phyloP scores from a whole-genome alignment of 1,284 basidiomycete genomes.

The Marasmius tenuissimus region DNA sequence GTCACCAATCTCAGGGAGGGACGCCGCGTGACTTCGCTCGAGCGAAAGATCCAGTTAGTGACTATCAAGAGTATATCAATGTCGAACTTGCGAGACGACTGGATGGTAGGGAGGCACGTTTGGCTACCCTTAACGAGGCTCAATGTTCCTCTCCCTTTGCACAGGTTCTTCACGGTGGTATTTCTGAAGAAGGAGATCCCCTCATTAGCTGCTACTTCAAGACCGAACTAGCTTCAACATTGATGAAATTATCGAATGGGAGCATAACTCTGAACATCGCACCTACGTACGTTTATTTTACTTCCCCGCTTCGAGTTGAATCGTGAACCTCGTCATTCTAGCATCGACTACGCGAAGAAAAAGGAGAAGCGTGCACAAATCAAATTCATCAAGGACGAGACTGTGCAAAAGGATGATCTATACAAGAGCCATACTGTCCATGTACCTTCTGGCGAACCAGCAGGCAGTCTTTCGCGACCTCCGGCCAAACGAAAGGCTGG shows the following conservation, averaged over 20 bases:
- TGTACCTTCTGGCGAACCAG: constrained; percentile 86
- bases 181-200: constrained; percentile 93
- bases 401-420: constrained; percentile 74
- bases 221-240: constrained; percentile 87
- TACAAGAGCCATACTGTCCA: constrained; percentile 96
- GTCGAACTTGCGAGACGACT: constrained; percentile 93
- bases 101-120: constrained; percentile 65
- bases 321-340: constrained; percentile 28
- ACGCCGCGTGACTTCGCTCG: constrained; percentile 56
- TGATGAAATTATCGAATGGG: constrained; percentile 82
- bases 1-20: constrained; percentile 75
- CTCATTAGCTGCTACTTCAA: constrained; percentile 93
- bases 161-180: constrained; percentile 71
- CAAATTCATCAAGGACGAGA: constrained; percentile 90
- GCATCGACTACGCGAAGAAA: constrained; percentile 92
- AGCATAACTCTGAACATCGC: constrained; percentile 75
- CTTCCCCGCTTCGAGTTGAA: neutral
- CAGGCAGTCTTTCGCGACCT: constrained; percentile 80
- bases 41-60: constrained; percentile 88
- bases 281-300: constrained; percentile 58
- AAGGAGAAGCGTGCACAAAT: constrained; percentile 94
- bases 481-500: constrained; percentile 88
- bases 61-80: constrained; percentile 86
- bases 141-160: neutral
- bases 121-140: neutral